phyloP scores from a whole-genome alignment of 2,329 filamentous ascomycete genomes.

The Whalleya microplaca region DNA sequence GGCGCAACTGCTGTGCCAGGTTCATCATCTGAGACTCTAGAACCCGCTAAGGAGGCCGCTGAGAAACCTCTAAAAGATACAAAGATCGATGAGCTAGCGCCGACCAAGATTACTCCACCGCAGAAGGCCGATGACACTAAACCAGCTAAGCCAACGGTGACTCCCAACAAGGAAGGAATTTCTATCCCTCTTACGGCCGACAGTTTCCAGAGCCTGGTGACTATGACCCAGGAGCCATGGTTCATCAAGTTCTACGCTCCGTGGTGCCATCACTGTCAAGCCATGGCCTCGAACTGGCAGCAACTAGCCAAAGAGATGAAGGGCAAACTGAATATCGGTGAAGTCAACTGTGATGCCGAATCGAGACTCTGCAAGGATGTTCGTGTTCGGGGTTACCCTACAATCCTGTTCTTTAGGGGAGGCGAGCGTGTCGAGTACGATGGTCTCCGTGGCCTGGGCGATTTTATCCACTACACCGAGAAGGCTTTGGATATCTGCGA shows the following conservation, averaged over 20 bases:
- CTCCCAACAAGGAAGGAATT: slow-evolving; percentile 74
- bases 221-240: slow-evolving; percentile 88
- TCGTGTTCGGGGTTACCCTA: slow-evolving; percentile 78
- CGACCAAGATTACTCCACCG: slow-evolving; percentile 19
- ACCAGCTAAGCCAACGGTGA: slow-evolving; percentile 56
- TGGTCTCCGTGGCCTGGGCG: slow-evolving; percentile 87
- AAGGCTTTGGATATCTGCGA: slow-evolving; percentile 79
- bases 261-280: slow-evolving; percentile 96
- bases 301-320: slow-evolving; percentile 92
- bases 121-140: slow-evolving; percentile 37
- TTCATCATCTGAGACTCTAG: slow-evolving; percentile 23
- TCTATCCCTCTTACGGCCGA: slow-evolving; percentile 80
- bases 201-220: slow-evolving; percentile 83
- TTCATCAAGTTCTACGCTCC: slow-evolving; percentile 99
- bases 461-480: slow-evolving; percentile 84
- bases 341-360: slow-evolving; percentile 93
- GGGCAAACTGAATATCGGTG: slow-evolving; percentile 85
- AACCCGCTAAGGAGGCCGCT: slow-evolving; percentile 24
- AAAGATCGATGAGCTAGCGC: slow-evolving; percentile 29
- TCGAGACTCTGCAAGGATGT: slow-evolving; percentile 91
- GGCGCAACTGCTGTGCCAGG: slow-evolving; percentile 59
- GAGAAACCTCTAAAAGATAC: slow-evolving; percentile 34
- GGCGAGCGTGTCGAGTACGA: slow-evolving; percentile 92
- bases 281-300: slow-evolving; percentile 86
- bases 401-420: slow-evolving; percentile 89